Percentiles rank a stretch among this genome's conserved stretches.
Evolutionary conservation across 148 eudicot species (phyloP).

Genomic region (Silene conica): DNA sequence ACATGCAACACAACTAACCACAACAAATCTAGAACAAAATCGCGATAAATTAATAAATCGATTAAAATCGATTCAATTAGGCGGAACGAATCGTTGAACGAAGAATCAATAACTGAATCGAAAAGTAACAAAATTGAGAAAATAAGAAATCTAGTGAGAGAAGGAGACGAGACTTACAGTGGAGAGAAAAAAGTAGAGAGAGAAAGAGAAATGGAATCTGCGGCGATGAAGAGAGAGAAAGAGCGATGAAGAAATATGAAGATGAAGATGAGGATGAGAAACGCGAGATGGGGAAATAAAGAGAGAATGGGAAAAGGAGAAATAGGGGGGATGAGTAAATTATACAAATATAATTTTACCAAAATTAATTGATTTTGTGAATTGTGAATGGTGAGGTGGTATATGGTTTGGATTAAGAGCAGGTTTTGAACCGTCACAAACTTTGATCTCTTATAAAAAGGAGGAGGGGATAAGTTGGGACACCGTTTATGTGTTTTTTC

Average conservation of each 20-base stretch:
- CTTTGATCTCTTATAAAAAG: no score
- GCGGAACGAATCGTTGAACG: conserved; percentile 21
- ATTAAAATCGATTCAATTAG: not conserved
- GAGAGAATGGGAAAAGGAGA: conserved; percentile 21
- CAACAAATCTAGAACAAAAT: not conserved
- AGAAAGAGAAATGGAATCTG: conserved; percentile 21
- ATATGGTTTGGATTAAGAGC: no score
- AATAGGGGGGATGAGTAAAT: not conserved
- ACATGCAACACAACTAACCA: not conserved
- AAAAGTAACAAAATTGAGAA: not conserved
- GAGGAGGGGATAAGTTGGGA: no score
- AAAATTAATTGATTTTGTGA: no score
- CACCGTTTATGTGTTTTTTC: no score
- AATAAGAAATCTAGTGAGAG: conserved; percentile 1
- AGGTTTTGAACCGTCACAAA: no score
- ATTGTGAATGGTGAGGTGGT: no score
- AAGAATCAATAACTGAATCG: not conserved
- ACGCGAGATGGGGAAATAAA: conserved; percentile 30
- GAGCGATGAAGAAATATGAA: not conserved
- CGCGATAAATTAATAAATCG: not conserved
- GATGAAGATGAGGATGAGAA: conserved; percentile 29
- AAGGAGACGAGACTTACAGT: conserved; percentile 29
- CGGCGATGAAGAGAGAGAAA: conserved; percentile 17
- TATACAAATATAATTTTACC: no score
- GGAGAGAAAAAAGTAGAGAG: conserved; percentile 11